These are phyloP conservation scores for Naumovozyma castellii DNA, from an alignment of 805 yeast species.

Conservation along the genomic window DNA sequence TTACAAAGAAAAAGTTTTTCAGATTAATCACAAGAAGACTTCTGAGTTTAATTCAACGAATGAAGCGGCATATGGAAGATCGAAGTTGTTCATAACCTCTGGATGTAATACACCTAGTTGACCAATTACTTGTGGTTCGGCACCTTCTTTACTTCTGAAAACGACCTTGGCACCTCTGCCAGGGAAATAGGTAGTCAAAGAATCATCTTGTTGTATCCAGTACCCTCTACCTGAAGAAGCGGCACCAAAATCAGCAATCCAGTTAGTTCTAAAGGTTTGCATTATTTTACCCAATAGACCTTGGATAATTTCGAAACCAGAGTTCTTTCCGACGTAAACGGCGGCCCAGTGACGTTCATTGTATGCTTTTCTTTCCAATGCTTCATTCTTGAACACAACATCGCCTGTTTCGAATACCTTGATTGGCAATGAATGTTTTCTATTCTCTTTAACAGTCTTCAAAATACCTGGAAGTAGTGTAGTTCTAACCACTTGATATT, in stretches of 20 bases:
- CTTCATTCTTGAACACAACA: constrained; percentile 73
- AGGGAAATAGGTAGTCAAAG: constrained; percentile 76
- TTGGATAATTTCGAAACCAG: constrained; percentile 91
- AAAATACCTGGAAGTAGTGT: constrained; percentile 87
- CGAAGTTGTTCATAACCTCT: constrained; percentile 76
- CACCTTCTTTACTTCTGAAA: constrained; percentile 58
- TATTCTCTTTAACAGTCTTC: constrained; percentile 91
- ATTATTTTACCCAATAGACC: constrained; percentile 90
- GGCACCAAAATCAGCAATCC: constrained; percentile 50
- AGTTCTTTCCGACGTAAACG: constrained; percentile 83
- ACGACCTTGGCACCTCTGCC: constrained; percentile 91
- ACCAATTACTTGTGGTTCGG: constrained; percentile 56
- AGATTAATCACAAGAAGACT: constrained; percentile 51
- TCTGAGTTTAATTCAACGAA: constrained; percentile 85
- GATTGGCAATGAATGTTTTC: constrained; percentile 90
- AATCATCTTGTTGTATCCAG: constrained; percentile 69
- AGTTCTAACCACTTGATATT: constrained; percentile 96
- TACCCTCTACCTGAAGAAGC: constrained; percentile 59
- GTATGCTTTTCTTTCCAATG: constrained; percentile 77
- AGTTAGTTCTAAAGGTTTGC: constrained; percentile 88
- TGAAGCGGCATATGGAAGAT: constrained; percentile 87
- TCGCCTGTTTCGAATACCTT: constrained; percentile 94
- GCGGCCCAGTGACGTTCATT: constrained; percentile 96
- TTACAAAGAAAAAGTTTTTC: not conserved
- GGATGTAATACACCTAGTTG: constrained; percentile 93